These are phyloP conservation scores for Nicotiana knightiana DNA, from an alignment of 257 asterid species.

Conservation along the genomic window DNA sequence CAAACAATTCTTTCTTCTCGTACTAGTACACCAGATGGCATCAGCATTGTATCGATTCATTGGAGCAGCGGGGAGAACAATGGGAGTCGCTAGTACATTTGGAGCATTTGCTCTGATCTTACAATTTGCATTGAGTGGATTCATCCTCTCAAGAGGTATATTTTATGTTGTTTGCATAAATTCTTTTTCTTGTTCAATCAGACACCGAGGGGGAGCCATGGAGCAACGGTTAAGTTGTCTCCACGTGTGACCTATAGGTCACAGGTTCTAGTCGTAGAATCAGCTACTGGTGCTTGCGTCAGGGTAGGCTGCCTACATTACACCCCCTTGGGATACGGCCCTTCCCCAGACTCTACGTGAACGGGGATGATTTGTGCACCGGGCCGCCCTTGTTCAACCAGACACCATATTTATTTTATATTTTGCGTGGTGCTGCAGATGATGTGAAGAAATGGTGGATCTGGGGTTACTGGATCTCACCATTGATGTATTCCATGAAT, in stretches of 20 bases:
- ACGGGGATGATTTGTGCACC: no score
- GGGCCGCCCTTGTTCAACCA: not conserved
- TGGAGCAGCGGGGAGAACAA: slow-evolving; percentile 48
- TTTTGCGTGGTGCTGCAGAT: slow-evolving; percentile 23
- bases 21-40: slow-evolving; percentile 41
- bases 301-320: no score
- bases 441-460: slow-evolving; percentile 67
- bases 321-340: no score
- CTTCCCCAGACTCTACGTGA: no score
- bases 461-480: slow-evolving; percentile 75
- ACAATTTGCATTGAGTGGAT: slow-evolving; percentile 55
- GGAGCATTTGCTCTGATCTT: slow-evolving; percentile 45
- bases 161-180: not conserved
- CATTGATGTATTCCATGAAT: slow-evolving; percentile 61
- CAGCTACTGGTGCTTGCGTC: no score
- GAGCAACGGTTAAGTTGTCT: no score
- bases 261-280: no score
- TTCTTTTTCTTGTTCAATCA: not conserved
- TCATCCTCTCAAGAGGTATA: slow-evolving; percentile 59
- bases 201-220: not conserved
- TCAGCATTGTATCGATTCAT: slow-evolving; percentile 47
- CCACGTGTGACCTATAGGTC: no score
- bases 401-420: not conserved
- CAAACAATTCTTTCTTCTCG: slow-evolving; percentile 49
- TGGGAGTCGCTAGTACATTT: slow-evolving; percentile 63